These are phyloP conservation scores for Parathielavia appendiculata DNA, from an alignment of 495 filamentous ascomycete genomes.

Conservation along the genomic window DNA sequence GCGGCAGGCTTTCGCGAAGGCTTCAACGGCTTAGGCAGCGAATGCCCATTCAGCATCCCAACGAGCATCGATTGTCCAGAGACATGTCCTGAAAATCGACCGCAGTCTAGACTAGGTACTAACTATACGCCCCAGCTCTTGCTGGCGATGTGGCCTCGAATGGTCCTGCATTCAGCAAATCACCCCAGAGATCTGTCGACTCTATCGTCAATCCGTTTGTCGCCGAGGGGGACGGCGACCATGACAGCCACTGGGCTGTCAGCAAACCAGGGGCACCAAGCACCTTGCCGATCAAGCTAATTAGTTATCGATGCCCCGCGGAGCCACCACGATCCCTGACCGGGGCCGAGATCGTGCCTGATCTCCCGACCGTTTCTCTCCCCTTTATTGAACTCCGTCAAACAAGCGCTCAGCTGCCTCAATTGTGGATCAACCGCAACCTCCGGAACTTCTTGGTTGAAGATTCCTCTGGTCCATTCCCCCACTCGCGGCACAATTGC, in stretches of 20 bases:
- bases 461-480: neutral
- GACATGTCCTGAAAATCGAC: no score
- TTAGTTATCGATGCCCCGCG: conserved; percentile 6
- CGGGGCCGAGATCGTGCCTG: conserved; percentile 15
- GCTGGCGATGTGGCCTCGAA: no score
- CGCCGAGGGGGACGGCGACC: neutral
- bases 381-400: neutral
- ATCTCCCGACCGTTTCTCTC: conserved; percentile 5
- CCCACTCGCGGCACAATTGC: neutral
- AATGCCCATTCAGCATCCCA: no score
- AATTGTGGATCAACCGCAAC: neutral
- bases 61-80: no score
- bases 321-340: conserved; percentile 13
- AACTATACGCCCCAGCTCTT: no score
- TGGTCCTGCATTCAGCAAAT: no score
- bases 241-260: conserved; percentile 3
- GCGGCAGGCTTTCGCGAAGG: no score
- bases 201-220: no score
- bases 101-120: no score
- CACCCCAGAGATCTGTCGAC: no score
- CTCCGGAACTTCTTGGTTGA: conserved; percentile 1
- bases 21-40: no score
- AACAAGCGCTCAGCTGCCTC: conserved; percentile 4
- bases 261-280: neutral
- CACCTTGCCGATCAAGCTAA: conserved; percentile 12